Evolutionary conservation across 345 rosid genomes (phyloP), one percentile per base, ranked within the genome.

Genomic region (Salix caprea): DNA sequence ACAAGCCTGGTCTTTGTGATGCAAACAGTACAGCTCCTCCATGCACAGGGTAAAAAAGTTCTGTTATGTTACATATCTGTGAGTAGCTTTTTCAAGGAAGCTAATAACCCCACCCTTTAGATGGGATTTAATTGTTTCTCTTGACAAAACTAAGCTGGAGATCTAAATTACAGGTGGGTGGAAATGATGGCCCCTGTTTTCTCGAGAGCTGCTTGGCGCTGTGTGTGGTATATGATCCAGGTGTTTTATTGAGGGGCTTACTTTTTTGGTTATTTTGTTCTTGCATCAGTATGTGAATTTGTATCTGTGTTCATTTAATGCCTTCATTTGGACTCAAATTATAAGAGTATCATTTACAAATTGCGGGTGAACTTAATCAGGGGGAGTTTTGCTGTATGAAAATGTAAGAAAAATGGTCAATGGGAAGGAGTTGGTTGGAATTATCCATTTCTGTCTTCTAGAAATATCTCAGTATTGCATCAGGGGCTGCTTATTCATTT

Each of bases 151-250:
- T 77, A 69, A 79, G 64, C 48, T 14, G 74, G 44, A 46, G 30
- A 36, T 32, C 11, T n/a, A 34, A 79, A 42, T 78, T 76, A 7
- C 83, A 90, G 94, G 80, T 90, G 91, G 91, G 87, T 90, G 44
- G 94, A 90, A 80, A 87, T 90, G 94, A 90, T 90, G 94, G 92
- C 94, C 54, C 91, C 92, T 5, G 94, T 90, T 75, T 90, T 90
- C 88, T 89, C 94, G 1, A 87, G 83, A 77, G 88, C 84, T 75
- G 86, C 94, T 5, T 90, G 94, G 94, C 92, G 87, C 32, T 90
- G 94, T 70, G 91, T 84, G 24, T 90, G 94, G 92, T 85, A 89
- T 73, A 83, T 91, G 94, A 89, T 91, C 73, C 94, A 91, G 90
- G 94, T 62, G 73, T 44, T 15, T 7, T 36, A 52, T 72, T 21